A percentile compares a stretch with the other conserved stretches of the same genome.
Evolutionary conservation across 2,329 filamentous ascomycete genomes (phyloP).

Genomic region (Talaromyces pinophilus): DNA sequence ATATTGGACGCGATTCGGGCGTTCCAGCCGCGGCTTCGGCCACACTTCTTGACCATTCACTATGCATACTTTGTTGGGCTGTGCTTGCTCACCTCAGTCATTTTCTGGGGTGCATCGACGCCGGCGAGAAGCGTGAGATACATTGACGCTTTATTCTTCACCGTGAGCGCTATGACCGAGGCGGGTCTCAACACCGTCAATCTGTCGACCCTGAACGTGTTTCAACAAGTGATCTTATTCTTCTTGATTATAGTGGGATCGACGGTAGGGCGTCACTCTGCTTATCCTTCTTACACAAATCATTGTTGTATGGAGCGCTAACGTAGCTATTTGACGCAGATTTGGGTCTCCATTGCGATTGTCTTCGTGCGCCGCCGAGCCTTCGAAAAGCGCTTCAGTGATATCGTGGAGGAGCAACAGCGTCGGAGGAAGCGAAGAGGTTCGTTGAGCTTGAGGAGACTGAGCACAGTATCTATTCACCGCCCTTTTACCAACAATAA

Average conservation of each 20-base stretch:
- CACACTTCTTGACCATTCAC: constrained; percentile 48
- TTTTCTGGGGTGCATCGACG: constrained; percentile 53
- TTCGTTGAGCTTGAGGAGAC: not conserved
- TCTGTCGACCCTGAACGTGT: constrained; percentile 49
- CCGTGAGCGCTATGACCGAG: constrained; percentile 51
- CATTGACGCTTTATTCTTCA: constrained; percentile 50
- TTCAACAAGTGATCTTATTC: constrained; percentile 34
- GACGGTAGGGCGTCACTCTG: not conserved
- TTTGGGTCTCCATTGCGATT: constrained; percentile 47
- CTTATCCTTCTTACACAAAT: not conserved
- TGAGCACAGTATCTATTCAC: not conserved
- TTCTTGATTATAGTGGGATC: not conserved
- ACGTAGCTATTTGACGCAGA: not conserved
- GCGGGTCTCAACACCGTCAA: constrained; percentile 54
- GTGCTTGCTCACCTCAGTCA: constrained; percentile 46
- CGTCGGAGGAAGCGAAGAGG: not conserved
- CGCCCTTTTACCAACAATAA: not conserved
- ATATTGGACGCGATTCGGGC: not conserved
- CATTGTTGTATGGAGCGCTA: not conserved
- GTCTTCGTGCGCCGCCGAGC: constrained; percentile 41
- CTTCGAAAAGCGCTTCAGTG: constrained; percentile 32
- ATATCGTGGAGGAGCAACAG: constrained; percentile 24
- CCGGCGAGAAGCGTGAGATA: constrained; percentile 46
- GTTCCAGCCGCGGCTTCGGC: not conserved
- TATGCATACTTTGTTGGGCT: constrained; percentile 52